Base-by-base conservation (phyloP, 139 green algal species). In the Tetraselmis chui region DNA sequence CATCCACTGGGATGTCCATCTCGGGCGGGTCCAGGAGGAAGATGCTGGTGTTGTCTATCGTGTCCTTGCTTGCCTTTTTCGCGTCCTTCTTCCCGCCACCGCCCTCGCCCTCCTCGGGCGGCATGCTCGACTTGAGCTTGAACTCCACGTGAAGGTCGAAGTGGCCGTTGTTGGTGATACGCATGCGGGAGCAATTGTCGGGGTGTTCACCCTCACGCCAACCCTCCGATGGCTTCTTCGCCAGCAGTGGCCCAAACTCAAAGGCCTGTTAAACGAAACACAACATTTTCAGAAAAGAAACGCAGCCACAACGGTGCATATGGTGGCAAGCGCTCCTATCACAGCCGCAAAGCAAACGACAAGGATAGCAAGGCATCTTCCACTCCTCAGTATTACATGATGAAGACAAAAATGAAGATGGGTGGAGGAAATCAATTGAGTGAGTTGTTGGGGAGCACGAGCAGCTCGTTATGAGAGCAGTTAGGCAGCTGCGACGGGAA, bases 111-210 rank as follows among this genome's bases (percentile, higher is more conserved):
- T 5, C 11, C 45, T 67, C 11, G 45, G 45, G 11, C 45, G 18
- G 11, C 45, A 67, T 67, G 45, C 11, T 67, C 11, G 45, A 67
- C 85, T 92, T 92, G 27, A 94, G 84, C 76, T 31, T 79, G 82
- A 94, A 94, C 59, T 88, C 81, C 0, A 91, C 90, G 31, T 90
- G 80, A 31, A 91, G 77, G 45, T 91, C 84, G 79, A 95, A 95
- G 32, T 93, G 82, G 29, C 92, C 92, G 83, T 90, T 93, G 89
- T 96, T 96, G 29, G 89, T 93, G 88, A 96, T 94, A 59, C 91
- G 87, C 28, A 96, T 81, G 82, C 87, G 86, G 31, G 88, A 87
- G 0, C 81, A 88, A 84, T 96, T 89, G 59, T 92, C 89, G 2
- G 86, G 85, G 59, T 93, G 88, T 0, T 77, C 29, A 0, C 87